phyloP scores from a whole-genome alignment of 139 green algal genomes.

The Mychonastes homosphaera region DNA sequence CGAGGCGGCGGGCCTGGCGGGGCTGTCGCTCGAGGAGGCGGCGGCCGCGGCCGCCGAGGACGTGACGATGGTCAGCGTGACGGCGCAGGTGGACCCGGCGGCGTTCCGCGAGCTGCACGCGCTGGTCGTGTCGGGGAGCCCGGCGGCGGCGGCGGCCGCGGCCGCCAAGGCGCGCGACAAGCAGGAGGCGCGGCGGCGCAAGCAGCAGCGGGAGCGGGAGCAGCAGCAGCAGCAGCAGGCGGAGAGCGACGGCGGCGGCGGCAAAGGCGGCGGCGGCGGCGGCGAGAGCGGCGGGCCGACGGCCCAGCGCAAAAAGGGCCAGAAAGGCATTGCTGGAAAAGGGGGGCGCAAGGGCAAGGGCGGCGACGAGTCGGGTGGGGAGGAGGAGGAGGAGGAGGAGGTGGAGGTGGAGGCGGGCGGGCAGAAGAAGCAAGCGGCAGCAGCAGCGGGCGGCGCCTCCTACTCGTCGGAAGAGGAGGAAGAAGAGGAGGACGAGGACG shows the following conservation, averaged over 20 bases:
- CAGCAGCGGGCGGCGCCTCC: not conserved
- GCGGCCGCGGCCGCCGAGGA: not conserved
- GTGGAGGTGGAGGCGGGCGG: not conserved
- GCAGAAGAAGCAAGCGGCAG: not conserved
- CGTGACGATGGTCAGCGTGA: not conserved
- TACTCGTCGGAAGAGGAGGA: not conserved
- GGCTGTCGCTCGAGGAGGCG: not conserved
- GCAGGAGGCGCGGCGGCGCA: slow-evolving; percentile 46
- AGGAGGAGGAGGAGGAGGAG: too few relatives aligned
- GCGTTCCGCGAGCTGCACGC: slow-evolving; percentile 71
- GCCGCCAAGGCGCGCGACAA: slow-evolving; percentile 80
- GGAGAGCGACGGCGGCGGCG: not conserved
- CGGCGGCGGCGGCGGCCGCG: slow-evolving; percentile 36
- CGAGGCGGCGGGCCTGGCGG: not conserved
- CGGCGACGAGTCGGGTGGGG: not conserved
- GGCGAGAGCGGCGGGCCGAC: not conserved
- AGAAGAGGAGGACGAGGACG: not conserved
- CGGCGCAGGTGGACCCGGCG: slow-evolving; percentile 72
- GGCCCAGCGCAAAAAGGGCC: not conserved
- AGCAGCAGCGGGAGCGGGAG: not conserved
- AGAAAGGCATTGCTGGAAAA: too few relatives aligned
- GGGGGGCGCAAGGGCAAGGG: too few relatives aligned
- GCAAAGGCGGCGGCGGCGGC: not conserved
- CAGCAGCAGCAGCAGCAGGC: too few relatives aligned
- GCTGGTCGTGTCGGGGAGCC: too few relatives aligned